These are phyloP conservation scores for Arthroderma uncinatum DNA, from an alignment of 2,329 filamentous ascomycete species.

Conservation along the genomic window DNA sequence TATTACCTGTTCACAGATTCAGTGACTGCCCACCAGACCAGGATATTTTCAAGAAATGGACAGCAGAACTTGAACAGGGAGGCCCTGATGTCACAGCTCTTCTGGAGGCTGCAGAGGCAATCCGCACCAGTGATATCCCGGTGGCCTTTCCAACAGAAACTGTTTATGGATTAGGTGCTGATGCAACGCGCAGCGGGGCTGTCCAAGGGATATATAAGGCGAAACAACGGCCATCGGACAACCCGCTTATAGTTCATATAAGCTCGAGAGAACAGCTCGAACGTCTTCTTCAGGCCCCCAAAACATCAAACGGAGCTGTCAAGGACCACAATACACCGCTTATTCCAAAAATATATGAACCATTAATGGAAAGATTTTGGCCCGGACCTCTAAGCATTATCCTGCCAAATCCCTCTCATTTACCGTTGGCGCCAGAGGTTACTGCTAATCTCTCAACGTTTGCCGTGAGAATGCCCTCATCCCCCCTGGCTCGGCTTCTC, in stretches of 20 bases:
- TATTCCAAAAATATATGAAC: constrained; percentile 64
- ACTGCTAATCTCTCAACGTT: constrained; percentile 78
- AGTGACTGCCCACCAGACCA: constrained; percentile 24
- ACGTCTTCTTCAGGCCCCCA: constrained; percentile 43
- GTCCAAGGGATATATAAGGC: constrained; percentile 87
- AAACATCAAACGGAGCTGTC: constrained; percentile 23
- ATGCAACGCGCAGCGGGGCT: constrained; percentile 73
- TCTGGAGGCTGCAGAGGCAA: constrained; percentile 52
- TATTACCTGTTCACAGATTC: constrained; percentile 30
- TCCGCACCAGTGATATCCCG: constrained; percentile 57
- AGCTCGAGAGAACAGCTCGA: constrained; percentile 68
- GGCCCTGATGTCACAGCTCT: constrained; percentile 44
- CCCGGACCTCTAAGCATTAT: constrained; percentile 88
- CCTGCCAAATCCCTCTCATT: constrained; percentile 60
- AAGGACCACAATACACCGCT: constrained; percentile 17
- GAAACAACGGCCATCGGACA: constrained; percentile 84
- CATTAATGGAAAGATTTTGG: constrained; percentile 78
- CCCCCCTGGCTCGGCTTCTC: constrained; percentile 73
- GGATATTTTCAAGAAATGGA: constrained; percentile 32
- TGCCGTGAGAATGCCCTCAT: constrained; percentile 79
- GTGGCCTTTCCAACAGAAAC: constrained; percentile 97
- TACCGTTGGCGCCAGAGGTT: constrained; percentile 74
- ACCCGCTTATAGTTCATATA: constrained; percentile 89
- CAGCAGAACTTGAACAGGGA: constrained; percentile 23
- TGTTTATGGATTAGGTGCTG: constrained; percentile 92